Evolutionary conservation across 179 eudicot genomes (phyloP), one percentile per base, ranked within the genome.

Genomic region (Carnegiea gigantea): DNA sequence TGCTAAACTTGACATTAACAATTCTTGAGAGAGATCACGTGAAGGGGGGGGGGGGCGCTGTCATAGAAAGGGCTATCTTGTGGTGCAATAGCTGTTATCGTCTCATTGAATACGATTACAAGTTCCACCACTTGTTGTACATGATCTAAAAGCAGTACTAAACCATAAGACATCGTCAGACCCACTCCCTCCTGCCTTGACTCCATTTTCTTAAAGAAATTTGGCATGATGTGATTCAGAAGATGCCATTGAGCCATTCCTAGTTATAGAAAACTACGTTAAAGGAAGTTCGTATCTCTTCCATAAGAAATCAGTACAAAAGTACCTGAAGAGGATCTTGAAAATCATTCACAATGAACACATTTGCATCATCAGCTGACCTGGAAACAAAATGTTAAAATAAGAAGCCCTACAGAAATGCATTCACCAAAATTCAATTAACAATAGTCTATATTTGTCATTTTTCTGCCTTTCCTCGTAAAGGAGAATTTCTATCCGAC

Each of bases 351-450:
- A 95, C 97, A 87, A 95, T 78, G 81, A 92, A 94, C 30, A 92
- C 92, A 85, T 92, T 95, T 81, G 95, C 93, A 88, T 95, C 99
- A 75, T 94, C 99, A 70, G 93, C 92, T 38, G 98, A 94, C 92
- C 99, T 95, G 93, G 81, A 84, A 82, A 82, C 24, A 81, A 67
- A 75, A 71, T 53, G 17, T 59, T 60, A 14, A 51, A 59, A 67
- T 78, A 23, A 73, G 82, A 78, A 73, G 18, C 30, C n/a, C 33
- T 12, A 48, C 33, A 33, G 36, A 28, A 46, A 17, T 67, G 77
- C 51, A 57, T 53, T 6, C 6, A 9, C 67, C 46, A 60, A 77
- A 77, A 77, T 18, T 33, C 30, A 60, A 28, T 21, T 21, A 76
- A 38, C 43, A 38, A 38, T 38, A 38, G 43, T 38, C 43, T 6